Conservation (phyloP, 2,329 filamentous ascomycete species). For the Phoma sp. region DNA sequence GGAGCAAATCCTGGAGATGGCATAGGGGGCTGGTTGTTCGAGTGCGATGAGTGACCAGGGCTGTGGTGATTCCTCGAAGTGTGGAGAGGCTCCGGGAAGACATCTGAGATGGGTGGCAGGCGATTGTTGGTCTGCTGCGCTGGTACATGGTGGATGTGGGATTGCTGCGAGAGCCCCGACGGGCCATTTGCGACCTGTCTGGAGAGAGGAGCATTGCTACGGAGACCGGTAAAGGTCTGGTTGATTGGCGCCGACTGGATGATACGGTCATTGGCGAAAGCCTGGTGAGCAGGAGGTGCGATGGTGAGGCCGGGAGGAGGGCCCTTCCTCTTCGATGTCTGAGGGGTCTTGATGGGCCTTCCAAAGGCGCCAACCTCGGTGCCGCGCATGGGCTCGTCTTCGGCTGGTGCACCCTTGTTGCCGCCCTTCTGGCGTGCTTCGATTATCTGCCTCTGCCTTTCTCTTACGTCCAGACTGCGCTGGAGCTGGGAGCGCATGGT, state of each 20-base stretch:
- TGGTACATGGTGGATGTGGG: constrained; percentile 88
- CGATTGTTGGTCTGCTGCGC: constrained; percentile 90
- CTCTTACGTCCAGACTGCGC: constrained; percentile 88
- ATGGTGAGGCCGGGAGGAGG: constrained; percentile 91
- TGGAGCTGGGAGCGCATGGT: constrained; percentile 94
- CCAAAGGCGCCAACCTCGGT: constrained; percentile 52
- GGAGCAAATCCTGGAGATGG: constrained; percentile 78
- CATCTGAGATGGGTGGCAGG: constrained; percentile 90
- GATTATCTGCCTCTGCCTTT: constrained; percentile 94
- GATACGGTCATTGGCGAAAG: constrained; percentile 91
- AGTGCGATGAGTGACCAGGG: constrained; percentile 68
- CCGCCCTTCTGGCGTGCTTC: constrained; percentile 85
- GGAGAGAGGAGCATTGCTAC: constrained; percentile 67
- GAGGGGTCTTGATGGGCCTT: constrained; percentile 68
- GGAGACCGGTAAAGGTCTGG: constrained; percentile 91
- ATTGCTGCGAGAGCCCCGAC: constrained; percentile 80
- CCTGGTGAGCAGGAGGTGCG: constrained; percentile 88
- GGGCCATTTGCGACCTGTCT: constrained; percentile 81
- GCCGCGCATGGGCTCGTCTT: constrained; percentile 38
- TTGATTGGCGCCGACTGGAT: constrained; percentile 95
- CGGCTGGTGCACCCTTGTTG: constrained; percentile 54
- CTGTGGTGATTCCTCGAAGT: constrained; percentile 57
- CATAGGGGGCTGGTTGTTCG: constrained; percentile 69
- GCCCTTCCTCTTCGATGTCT: constrained; percentile 73
- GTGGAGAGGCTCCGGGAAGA: constrained; percentile 81